Evolutionary conservation across 345 rosid species (phyloP).

Genomic region (Pseudoturritis turrita): DNA sequence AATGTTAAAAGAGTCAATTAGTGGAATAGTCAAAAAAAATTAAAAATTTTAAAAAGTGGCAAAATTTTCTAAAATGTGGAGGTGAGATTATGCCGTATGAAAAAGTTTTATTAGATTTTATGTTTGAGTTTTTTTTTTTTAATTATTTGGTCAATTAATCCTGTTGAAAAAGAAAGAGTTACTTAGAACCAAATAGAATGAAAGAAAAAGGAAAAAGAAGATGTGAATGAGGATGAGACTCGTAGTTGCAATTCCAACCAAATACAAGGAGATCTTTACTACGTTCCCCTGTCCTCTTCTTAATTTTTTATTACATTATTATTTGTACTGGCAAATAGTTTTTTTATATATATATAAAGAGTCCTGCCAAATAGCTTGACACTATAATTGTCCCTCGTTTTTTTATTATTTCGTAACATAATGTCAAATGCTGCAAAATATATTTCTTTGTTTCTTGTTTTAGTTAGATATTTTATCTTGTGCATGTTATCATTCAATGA

Average conservation of each 20-base stretch:
- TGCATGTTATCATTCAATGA: background rate
- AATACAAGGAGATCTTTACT: slow-evolving; percentile 7
- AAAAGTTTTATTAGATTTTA: too few species aligned
- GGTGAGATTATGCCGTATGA: too few species aligned
- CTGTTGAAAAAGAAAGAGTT: background rate
- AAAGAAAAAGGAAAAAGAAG: background rate
- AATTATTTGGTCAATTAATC: too few species aligned
- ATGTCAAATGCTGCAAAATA: background rate
- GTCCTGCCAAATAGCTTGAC: background rate
- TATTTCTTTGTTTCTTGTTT: background rate
- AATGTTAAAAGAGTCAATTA: too few species aligned
- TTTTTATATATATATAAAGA: background rate
- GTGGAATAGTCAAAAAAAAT: too few species aligned
- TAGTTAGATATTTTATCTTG: background rate
- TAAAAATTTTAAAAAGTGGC: too few species aligned
- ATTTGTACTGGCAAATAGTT: background rate
- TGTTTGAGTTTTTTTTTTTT: too few species aligned
- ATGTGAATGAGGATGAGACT: slow-evolving; percentile 32
- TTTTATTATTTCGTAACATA: background rate
- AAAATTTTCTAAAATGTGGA: too few species aligned
- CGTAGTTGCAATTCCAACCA: slow-evolving; percentile 30
- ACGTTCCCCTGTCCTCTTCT: slow-evolving; percentile 7
- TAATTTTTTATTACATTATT: background rate
- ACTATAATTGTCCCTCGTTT: background rate
- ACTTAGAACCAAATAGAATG: background rate